Evolutionary conservation across 2,329 filamentous ascomycete species (phyloP).

Genomic region (Verticillium isaacii): DNA sequence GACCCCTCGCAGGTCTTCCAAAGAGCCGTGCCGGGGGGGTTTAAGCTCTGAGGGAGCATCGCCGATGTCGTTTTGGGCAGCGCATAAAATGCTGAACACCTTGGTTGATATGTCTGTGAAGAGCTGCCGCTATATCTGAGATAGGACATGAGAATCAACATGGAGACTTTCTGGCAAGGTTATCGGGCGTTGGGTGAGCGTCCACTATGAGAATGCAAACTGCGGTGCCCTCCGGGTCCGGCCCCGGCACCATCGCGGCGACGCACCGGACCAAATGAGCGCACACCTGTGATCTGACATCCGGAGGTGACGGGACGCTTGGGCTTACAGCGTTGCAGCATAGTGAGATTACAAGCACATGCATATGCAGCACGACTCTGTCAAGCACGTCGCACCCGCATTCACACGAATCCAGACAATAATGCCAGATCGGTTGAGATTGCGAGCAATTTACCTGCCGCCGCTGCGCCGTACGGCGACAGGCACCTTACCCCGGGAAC

Average conservation of each 20-base stretch:
- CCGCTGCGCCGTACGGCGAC: not conserved
- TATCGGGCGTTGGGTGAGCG: no score
- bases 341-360: not conserved
- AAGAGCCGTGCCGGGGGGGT: constrained; percentile 3
- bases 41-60: not conserved
- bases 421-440: not conserved
- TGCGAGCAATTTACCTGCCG: not conserved
- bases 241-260: not conserved
- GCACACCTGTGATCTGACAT: not conserved
- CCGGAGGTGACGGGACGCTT: not conserved
- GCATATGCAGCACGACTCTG: not conserved
- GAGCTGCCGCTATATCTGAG: no score
- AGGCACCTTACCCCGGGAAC: not conserved
- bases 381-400: not conserved
- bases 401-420: not conserved
- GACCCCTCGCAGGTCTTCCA: constrained; percentile 5
- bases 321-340: not conserved
- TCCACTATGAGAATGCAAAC: no score
- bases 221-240: not conserved
- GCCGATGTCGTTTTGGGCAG: no score
- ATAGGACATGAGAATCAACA: no score
- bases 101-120: no score
- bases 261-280: not conserved
- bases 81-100: no score
- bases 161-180: no score